Evolutionary conservation across 176 grass and related monocot species (phyloP).

Genomic region (bread wheat (Triticum aestivum)): DNA sequence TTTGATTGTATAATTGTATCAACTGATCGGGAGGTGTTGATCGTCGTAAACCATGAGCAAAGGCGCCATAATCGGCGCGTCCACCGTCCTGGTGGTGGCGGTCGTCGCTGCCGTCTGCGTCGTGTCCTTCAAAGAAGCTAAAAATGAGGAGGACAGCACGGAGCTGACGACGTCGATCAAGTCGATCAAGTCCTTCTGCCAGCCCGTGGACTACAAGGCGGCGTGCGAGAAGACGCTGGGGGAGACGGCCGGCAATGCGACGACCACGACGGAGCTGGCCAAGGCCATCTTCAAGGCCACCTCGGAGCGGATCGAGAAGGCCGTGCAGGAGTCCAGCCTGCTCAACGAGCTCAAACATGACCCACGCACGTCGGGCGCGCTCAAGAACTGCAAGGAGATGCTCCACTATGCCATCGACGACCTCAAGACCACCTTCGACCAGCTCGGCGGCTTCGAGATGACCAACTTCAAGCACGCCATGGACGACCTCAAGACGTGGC

Average conservation of each 20-base stretch:
- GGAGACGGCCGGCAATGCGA: slow-evolving; percentile 42
- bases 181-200: slow-evolving; percentile 62
- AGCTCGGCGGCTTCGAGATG: slow-evolving; percentile 60
- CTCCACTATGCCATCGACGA: slow-evolving; percentile 81
- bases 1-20: not conserved
- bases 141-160: not conserved
- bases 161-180: slow-evolving; percentile 55
- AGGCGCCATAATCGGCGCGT: slow-evolving; percentile 37
- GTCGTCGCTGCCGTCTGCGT: slow-evolving; percentile 62
- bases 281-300: slow-evolving; percentile 74
- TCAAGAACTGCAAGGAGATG: slow-evolving; percentile 64
- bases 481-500: slow-evolving; percentile 80
- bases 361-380: slow-evolving; percentile 56
- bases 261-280: slow-evolving; percentile 45
- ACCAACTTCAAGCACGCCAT: slow-evolving; percentile 48
- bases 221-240: slow-evolving; percentile 62
- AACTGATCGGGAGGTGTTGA: not conserved
- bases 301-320: slow-evolving; percentile 43
- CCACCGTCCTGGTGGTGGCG: slow-evolving; percentile 61
- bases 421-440: slow-evolving; percentile 50
- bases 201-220: slow-evolving; percentile 58
- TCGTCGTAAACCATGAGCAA: slow-evolving; percentile 36
- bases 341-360: slow-evolving; percentile 56
- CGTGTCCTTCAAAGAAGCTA: slow-evolving; percentile 19
- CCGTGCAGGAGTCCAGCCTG: slow-evolving; percentile 45